Base-by-base conservation (phyloP, 768 basidiomycete genomes). In the Lactifluus hygrophoroides region DNA sequence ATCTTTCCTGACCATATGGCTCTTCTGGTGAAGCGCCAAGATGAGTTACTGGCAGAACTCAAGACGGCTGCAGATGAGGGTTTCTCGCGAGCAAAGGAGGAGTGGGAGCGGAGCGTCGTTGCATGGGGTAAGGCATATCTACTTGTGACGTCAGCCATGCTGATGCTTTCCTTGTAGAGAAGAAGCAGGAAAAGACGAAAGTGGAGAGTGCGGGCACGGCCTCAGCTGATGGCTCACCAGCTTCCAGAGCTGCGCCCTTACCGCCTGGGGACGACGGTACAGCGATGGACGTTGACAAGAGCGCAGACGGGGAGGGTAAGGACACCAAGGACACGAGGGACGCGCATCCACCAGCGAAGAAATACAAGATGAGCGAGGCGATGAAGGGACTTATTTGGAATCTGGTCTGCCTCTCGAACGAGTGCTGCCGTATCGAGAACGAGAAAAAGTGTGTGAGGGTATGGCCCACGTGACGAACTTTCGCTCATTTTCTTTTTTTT, bases 371-470 rank as follows among this genome's bases (percentile, higher is more conserved):
- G 74, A 90, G 86, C 38, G 92, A 94, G 57, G 68, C 70, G 59
- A 90, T 94, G 88, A 89, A 90, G 74, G 70, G 70, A 40, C 79
- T 82, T 28, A 81, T 94, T 62, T 94, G 88, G 88, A 79, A 86
- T 69, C 75, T 92, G 7, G 88, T 90, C 54, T 76, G 83, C 68
- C 67, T 93, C 57, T 91, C 88, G 68, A 91, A 92, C 66, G 88
- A 91, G 73, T 84, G 84, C 54, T 90, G 87, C 71, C 75, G 87
- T 58, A 69, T 79, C 59, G 77, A 83, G 72, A 83, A 83, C 57
- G 82, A 84, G 75, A 84, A 83, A 67, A 81, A 82, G 82, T 83
- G 65, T 51, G 73, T 66, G 11, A 51, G 13, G 32, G 7, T 23
- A 30, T 44, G 49, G 5, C 13, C n/a, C 17, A 25, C 14, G 2